phyloP scores from a whole-genome alignment of 106 monocot genomes.

The Acorus gramineus region DNA sequence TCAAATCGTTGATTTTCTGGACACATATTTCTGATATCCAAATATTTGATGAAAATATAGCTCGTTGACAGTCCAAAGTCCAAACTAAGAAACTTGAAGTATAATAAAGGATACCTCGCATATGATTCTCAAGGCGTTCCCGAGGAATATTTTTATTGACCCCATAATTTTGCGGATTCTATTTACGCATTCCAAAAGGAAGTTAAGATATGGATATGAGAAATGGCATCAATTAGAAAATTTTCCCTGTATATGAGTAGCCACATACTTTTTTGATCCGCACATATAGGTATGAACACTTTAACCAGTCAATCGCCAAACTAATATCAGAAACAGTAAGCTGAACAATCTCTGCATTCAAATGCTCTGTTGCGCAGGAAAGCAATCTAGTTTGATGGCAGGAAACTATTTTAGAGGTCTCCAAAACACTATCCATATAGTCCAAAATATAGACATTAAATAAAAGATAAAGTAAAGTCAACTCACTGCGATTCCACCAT shows the following conservation, averaged over 20 bases:
- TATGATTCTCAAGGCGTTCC: constrained; percentile 62
- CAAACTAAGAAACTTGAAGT: constrained; percentile 1
- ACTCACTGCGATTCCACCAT: constrained; percentile 98
- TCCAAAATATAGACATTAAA: background rate
- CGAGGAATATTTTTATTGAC: constrained; percentile 55
- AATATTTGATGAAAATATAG: constrained; percentile 5
- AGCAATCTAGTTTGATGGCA: constrained; percentile 41
- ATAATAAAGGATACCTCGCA: constrained; percentile 46
- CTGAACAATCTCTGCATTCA: constrained; percentile 90
- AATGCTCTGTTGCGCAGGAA: constrained; percentile 77
- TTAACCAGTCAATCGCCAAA: constrained; percentile 93
- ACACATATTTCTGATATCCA: constrained; percentile 75
- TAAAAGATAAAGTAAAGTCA: background rate
- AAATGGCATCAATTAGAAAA: too few relatives aligned
- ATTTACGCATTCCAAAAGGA: constrained; percentile 5
- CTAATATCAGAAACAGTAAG: constrained; percentile 82
- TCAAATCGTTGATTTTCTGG: constrained; percentile 69
- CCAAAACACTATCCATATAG: background rate
- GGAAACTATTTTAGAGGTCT: background rate
- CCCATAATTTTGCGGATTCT: constrained; percentile 97
- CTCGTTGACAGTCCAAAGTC: background rate
- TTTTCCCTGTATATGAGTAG: background rate
- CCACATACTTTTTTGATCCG: constrained; percentile 73
- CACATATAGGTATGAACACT: constrained; percentile 88
- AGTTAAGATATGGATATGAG: background rate